phyloP scores from a whole-genome alignment of 1,284 basidiomycete genomes.

The Marasmius sp. region DNA sequence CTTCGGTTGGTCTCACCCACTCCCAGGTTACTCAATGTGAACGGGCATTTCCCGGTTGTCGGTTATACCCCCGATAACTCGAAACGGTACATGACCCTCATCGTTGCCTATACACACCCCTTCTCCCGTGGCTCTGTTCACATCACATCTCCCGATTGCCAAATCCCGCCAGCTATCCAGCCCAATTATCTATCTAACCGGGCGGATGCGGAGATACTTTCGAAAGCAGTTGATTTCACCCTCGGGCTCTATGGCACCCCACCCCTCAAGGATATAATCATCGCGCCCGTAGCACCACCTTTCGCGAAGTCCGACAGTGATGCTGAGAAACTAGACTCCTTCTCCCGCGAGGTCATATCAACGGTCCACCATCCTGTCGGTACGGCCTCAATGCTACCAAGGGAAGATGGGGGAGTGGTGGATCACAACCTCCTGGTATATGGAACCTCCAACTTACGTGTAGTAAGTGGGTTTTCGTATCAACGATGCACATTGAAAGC shows the following conservation, averaged over 20 bases:
- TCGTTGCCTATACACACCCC: conserved; percentile 4
- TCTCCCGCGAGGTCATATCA: neutral
- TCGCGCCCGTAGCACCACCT: conserved; percentile 1
- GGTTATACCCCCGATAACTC: conserved; percentile 3
- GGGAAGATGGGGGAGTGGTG: conserved; percentile 8
- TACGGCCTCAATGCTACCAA: conserved; percentile 8
- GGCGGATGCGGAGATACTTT: conserved; percentile 1
- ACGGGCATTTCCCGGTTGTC: conserved; percentile 1
- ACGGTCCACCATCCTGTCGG: conserved; percentile 8
- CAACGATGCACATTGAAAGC: too few species aligned
- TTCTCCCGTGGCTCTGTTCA: conserved; percentile 7
- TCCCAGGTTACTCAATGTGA: neutral
- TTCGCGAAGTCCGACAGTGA: conserved; percentile 1
- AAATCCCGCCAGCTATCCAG: conserved; percentile 1
- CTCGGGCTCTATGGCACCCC: neutral
- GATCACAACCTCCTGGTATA: conserved; percentile 5
- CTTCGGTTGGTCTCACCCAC: neutral
- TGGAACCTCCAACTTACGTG: conserved; percentile 8
- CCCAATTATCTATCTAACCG: conserved; percentile 3
- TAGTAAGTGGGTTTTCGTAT: conserved; percentile 2
- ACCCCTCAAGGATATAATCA: neutral
- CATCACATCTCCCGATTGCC: conserved; percentile 5
- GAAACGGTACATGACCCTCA: conserved; percentile 2
- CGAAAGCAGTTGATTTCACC: neutral
- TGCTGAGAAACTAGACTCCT: conserved; percentile 2